phyloP scores from a whole-genome alignment of 2,329 filamentous ascomycete species.

The Xylaria sp. region DNA sequence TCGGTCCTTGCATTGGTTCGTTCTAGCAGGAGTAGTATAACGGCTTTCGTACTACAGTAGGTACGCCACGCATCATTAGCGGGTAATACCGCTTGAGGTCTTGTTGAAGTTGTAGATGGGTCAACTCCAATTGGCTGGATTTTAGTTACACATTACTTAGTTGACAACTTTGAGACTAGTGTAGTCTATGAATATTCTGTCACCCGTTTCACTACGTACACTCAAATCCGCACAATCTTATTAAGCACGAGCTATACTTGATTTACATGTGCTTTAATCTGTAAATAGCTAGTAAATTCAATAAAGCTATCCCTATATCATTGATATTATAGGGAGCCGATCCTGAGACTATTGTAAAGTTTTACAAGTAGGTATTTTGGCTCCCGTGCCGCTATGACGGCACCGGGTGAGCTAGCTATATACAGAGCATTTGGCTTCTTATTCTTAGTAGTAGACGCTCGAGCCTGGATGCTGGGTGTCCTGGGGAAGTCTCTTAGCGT shows the following conservation, averaged over 20 bases:
- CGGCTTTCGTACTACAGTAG: background rate
- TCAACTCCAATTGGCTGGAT: too few relatives aligned
- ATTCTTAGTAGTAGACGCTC: background rate
- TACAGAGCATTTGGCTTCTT: background rate
- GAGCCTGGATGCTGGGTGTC: background rate
- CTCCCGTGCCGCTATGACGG: too few relatives aligned
- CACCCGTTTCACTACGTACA: conserved; percentile 22
- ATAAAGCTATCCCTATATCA: background rate
- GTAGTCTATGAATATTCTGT: background rate
- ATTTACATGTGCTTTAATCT: background rate
- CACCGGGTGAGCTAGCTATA: background rate
- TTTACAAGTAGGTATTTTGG: too few relatives aligned
- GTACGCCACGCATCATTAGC: background rate
- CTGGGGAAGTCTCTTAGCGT: background rate
- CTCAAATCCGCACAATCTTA: background rate
- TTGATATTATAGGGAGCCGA: background rate
- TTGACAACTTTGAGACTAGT: too few relatives aligned
- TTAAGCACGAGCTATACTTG: background rate
- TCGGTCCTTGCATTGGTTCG: conserved; percentile 18
- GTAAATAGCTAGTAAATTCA: background rate
- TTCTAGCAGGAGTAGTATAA: background rate
- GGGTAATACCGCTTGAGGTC: conserved; percentile 9
- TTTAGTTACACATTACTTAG: too few relatives aligned
- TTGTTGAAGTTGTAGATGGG: background rate
- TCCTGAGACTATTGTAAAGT: too few relatives aligned